A percentile compares a stretch with the other conserved stretches of the same genome.
These are phyloP conservation scores for Deinandra increscens DNA, from an alignment of 129 eudicot species.

Conservation along the genomic window DNA sequence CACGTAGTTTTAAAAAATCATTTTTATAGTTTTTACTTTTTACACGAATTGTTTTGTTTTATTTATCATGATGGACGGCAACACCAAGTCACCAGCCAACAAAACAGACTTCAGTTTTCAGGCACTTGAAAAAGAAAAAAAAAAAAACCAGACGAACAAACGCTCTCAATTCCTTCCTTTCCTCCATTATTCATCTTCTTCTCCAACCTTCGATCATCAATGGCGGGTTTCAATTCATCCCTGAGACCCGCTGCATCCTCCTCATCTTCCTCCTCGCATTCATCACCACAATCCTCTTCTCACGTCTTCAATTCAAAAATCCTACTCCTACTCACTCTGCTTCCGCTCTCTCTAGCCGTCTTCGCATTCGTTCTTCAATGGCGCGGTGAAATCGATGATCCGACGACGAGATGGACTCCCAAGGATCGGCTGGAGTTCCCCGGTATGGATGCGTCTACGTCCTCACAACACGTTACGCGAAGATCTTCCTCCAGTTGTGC, in stretches of 20 bases:
- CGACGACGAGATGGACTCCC: constrained; percentile 38
- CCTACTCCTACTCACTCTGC: constrained; percentile 59
- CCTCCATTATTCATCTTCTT: background rate
- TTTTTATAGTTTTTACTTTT: too few species aligned
- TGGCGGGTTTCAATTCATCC: constrained; percentile 50
- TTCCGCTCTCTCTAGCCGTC: constrained; percentile 68
- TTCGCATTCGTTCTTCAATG: constrained; percentile 89
- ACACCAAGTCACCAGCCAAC: background rate
- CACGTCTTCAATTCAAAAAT: constrained; percentile 43
- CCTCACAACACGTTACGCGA: constrained; percentile 14
- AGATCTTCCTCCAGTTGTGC: constrained; percentile 28
- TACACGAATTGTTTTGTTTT: too few species aligned
- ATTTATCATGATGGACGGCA: too few species aligned
- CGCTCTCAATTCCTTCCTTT: background rate
- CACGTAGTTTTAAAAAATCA: too few species aligned
- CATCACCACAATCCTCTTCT: constrained; percentile 29
- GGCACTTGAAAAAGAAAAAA: constrained; percentile 10
- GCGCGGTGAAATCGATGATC: constrained; percentile 67
- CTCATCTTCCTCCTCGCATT: constrained; percentile 21
- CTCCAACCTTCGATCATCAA: constrained; percentile 12
- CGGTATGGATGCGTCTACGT: constrained; percentile 31
- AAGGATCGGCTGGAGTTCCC: constrained; percentile 38
- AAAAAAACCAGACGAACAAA: background rate
- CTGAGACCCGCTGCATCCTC: constrained; percentile 39
- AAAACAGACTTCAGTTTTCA: background rate